Percentiles rank a stretch among this genome's conserved stretches.
Evolutionary conservation across 2,329 filamentous ascomycete genomes (phyloP).

Genomic region (Ciborinia camelliae): DNA sequence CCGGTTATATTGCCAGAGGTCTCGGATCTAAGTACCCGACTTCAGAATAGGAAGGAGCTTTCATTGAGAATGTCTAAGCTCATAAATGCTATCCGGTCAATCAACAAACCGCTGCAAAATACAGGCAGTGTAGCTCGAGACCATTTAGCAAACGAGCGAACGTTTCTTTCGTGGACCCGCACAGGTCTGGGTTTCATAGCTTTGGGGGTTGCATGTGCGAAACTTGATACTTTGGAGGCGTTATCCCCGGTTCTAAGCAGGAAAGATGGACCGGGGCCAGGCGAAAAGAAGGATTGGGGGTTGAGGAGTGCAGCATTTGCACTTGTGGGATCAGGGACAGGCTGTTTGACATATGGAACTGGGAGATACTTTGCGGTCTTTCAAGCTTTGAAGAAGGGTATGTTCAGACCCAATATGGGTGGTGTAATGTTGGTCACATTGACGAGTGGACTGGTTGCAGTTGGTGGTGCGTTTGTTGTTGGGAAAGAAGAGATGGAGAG

Average conservation of each 20-base stretch:
- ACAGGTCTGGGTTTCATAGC: slow-evolving; percentile 51
- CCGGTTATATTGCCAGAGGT: too few species aligned
- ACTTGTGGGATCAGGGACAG: slow-evolving; percentile 45
- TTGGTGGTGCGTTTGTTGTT: slow-evolving; percentile 27
- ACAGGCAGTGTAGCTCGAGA: slow-evolving; percentile 49
- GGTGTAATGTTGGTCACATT: background rate
- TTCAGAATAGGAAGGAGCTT: background rate
- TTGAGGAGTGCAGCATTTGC: slow-evolving; percentile 24
- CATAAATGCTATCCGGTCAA: background rate
- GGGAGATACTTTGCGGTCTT: slow-evolving; percentile 45
- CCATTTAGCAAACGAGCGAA: slow-evolving; percentile 50
- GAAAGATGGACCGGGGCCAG: slow-evolving; percentile 31
- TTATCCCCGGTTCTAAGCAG: slow-evolving; percentile 27
- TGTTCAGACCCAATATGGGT: background rate
- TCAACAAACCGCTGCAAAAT: slow-evolving; percentile 36
- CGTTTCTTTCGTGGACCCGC: slow-evolving; percentile 51
- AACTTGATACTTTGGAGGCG: slow-evolving; percentile 46
- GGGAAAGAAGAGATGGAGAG: slow-evolving; percentile 23
- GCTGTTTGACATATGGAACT: slow-evolving; percentile 47
- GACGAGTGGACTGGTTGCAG: slow-evolving; percentile 21
- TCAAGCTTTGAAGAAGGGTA: slow-evolving; percentile 34
- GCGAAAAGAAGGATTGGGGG: slow-evolving; percentile 40
- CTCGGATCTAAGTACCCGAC: background rate
- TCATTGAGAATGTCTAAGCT: background rate
- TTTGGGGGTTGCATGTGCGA: slow-evolving; percentile 48